Conservation (phyloP, 2,329 filamentous ascomycete species). For the Pseudogymnoascus sp. region DNA sequence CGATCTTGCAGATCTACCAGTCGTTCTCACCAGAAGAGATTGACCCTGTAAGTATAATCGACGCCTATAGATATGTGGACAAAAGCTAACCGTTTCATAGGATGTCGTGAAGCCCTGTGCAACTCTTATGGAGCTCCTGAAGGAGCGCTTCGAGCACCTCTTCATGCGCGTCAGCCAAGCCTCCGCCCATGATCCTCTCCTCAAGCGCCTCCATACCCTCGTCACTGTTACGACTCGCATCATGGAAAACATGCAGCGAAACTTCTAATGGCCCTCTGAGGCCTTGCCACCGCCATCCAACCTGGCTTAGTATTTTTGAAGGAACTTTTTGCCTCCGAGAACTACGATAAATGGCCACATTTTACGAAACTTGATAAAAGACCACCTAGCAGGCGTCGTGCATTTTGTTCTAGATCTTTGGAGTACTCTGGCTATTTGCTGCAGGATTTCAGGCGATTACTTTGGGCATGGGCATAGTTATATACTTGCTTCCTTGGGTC, state of each 20-base stretch:
- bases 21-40: constrained; percentile 16
- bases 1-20: constrained; percentile 46
- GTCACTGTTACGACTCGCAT: constrained; percentile 27
- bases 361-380: constrained; percentile 7
- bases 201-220: constrained; percentile 42
- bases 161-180: constrained; percentile 42
- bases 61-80: constrained; percentile 7
- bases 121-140: constrained; percentile 47
- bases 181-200: constrained; percentile 38
- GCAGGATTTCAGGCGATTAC: not conserved
- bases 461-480: not conserved
- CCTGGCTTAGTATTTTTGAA: not conserved
- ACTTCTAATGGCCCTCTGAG: not conserved
- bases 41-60: constrained; percentile 23
- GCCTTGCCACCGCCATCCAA: not conserved
- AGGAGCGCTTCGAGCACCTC: constrained; percentile 44
- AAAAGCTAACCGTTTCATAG: constrained; percentile 31
- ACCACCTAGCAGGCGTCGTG: not conserved
- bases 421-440: not conserved
- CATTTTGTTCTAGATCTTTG: constrained; percentile 7
- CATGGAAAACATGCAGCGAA: constrained; percentile 16
- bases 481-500: not conserved
- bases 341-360: constrained; percentile 6
- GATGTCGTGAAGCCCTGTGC: constrained; percentile 33
- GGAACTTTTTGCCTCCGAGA: not conserved